Evolutionary conservation across 208 protist species (phyloP).

Genomic region (Leishmania amazonensis): DNA sequence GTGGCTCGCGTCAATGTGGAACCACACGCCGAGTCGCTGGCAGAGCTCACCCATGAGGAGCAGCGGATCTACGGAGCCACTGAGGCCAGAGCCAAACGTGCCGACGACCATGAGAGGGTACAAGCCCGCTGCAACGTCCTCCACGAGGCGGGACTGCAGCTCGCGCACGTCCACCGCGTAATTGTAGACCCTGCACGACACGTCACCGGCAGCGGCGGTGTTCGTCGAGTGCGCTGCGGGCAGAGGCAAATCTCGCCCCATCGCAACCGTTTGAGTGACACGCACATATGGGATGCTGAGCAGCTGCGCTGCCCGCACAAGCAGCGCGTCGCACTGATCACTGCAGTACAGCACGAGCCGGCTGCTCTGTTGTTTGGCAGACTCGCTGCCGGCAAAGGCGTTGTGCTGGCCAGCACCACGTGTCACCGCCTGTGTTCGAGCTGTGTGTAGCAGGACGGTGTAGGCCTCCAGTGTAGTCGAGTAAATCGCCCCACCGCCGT

Average conservation of each 20-base stretch:
- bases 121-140: constrained; percentile 64
- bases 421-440: constrained; percentile 48
- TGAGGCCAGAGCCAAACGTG: constrained; percentile 48
- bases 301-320: constrained; percentile 52
- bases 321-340: constrained; percentile 64
- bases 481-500: constrained; percentile 61
- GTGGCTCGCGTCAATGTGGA: constrained; percentile 71
- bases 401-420: constrained; percentile 27
- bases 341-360: constrained; percentile 69
- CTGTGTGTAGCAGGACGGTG: constrained; percentile 53
- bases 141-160: constrained; percentile 56
- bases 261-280: constrained; percentile 51
- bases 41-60: constrained; percentile 47
- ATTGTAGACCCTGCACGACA: constrained; percentile 26
- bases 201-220: not conserved
- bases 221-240: not conserved
- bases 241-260: constrained; percentile 5
- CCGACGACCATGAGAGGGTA: constrained; percentile 71
- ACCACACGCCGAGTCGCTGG: constrained; percentile 59
- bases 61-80: constrained; percentile 65
- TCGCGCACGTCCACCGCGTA: constrained; percentile 46
- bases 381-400: constrained; percentile 19
- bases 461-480: constrained; percentile 50
- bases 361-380: constrained; percentile 14
- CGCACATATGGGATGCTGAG: constrained; percentile 63